Evolutionary conservation across 345 rosid genomes (phyloP), one percentile per base, ranked within the genome.

Genomic region (Citrus cavaleriei): DNA sequence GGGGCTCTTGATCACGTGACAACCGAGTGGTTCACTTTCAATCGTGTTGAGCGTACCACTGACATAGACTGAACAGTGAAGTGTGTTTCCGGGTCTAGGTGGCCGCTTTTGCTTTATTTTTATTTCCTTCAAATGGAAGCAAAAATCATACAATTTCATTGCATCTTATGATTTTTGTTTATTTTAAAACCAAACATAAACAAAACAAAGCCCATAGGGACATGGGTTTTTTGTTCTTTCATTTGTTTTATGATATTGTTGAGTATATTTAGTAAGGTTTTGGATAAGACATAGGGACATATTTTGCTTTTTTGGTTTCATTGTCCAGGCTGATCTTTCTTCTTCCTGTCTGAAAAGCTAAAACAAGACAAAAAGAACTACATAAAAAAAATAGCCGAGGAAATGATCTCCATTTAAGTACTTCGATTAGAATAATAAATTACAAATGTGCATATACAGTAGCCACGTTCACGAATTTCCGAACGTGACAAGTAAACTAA

Each of bases 321-420:
- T 1, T 51, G 61, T 70, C 57, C 30, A 42, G 12, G 75, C 27
- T n/a, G 10, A 42, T 40, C 21, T 71, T 27, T 73, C 32, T 18
- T 73, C 32, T n/a, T 46, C 22, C 5, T 24, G 57, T 60, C 77
- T 37, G 28, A 40, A 38, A 18, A 61, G 42, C 42, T 28, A 42
- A 27, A 40, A 16, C 77, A 62, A 61, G 69, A 74, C 77, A 62
- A 74, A 74, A 40, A 74, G 69, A 74, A 74, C 24, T 16, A 13
- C n/a, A 16, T 37, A 38, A 54, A 54, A 14, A 51, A 37, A 24
- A 38, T 38, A 9, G 25, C 9, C 24, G 25, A 73, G 61, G 14
- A 37, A 35, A 59, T 25, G 34, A 22, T 30, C 74, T 54, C 38
- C 70, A 2, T 35, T 66, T 18, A 54, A 19, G 19, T 16, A 18